Percentiles rank a stretch among this genome's conserved stretches.
phyloP scores from a whole-genome alignment of 192 early-diverging fungal genomes.

The Spinellus fusiger region DNA sequence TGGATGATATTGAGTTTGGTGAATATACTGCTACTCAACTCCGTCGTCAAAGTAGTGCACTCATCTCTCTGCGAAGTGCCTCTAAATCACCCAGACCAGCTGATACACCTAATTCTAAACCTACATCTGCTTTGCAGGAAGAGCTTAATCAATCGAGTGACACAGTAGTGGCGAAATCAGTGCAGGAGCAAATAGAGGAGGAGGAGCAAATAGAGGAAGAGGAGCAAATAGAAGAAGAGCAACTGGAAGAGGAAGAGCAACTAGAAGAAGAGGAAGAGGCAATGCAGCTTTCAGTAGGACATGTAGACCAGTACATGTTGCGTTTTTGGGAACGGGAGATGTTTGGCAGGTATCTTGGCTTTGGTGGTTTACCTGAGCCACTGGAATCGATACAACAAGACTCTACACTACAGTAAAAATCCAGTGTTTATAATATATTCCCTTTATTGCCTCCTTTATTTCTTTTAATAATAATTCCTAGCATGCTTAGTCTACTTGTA shows the following conservation, averaged over 20 bases:
- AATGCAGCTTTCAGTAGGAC: constrained; percentile 43
- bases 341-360: constrained; percentile 48
- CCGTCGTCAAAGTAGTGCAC: not conserved
- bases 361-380: constrained; percentile 36
- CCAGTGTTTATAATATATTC: not conserved
- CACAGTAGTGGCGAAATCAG: not conserved
- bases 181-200: not conserved
- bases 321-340: constrained; percentile 50
- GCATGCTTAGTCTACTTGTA: too few species aligned
- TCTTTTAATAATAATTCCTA: too few species aligned
- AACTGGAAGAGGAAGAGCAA: not conserved
- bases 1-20: constrained; percentile 58
- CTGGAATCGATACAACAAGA: not conserved
- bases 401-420: too few species aligned
- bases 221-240: not conserved
- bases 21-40: constrained; percentile 25
- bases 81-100: constrained; percentile 9
- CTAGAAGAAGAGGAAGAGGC: constrained; percentile 9
- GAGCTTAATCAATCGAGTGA: not conserved
- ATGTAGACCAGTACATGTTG: constrained; percentile 72
- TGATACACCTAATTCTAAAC: not conserved
- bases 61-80: constrained; percentile 2
- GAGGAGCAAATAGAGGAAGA: not conserved
- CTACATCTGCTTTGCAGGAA: not conserved
- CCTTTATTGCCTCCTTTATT: too few species aligned